These are phyloP conservation scores for Panicum hallii DNA, from an alignment of 202 grass and related monocot species.

Conservation along the genomic window DNA sequence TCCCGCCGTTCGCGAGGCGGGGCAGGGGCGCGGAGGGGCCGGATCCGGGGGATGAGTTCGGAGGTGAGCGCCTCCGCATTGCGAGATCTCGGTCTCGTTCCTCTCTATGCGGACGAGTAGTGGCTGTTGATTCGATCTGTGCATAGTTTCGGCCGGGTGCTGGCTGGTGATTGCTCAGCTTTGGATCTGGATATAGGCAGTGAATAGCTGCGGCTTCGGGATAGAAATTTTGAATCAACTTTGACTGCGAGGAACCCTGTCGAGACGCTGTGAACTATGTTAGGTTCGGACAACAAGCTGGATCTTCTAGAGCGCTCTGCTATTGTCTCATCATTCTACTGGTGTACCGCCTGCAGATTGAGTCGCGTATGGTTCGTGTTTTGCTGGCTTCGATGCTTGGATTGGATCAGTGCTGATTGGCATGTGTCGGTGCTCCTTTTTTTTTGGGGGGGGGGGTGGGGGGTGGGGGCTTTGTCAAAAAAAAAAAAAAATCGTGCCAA, in stretches of 20 bases:
- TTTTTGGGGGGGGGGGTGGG: background rate
- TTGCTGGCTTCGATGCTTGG: background rate
- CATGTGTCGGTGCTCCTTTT: slow-evolving; percentile 46
- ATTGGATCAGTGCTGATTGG: slow-evolving; percentile 7
- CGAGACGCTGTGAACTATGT: background rate
- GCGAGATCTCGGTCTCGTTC: slow-evolving; percentile 43
- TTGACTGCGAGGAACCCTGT: slow-evolving; percentile 17
- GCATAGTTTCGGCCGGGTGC: slow-evolving; percentile 7
- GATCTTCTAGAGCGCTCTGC: background rate
- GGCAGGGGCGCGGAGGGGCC: slow-evolving; percentile 28
- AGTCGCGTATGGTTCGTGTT: background rate
- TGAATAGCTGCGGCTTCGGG: background rate
- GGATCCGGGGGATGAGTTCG: slow-evolving; percentile 47
- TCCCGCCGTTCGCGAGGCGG: slow-evolving; percentile 71
- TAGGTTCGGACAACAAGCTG: background rate
- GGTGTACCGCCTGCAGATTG: background rate
- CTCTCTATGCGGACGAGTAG: background rate
- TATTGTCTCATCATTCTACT: background rate
- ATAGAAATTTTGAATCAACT: slow-evolving; percentile 23
- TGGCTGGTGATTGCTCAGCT: background rate
- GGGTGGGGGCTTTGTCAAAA: too few species aligned
- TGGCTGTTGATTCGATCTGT: slow-evolving; percentile 24
- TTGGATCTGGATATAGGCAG: slow-evolving; percentile 57
- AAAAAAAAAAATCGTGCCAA: background rate
- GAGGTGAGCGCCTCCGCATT: slow-evolving; percentile 61